phyloP scores from a whole-genome alignment of 23 red algal genomes.

The Chondrus crispus region DNA sequence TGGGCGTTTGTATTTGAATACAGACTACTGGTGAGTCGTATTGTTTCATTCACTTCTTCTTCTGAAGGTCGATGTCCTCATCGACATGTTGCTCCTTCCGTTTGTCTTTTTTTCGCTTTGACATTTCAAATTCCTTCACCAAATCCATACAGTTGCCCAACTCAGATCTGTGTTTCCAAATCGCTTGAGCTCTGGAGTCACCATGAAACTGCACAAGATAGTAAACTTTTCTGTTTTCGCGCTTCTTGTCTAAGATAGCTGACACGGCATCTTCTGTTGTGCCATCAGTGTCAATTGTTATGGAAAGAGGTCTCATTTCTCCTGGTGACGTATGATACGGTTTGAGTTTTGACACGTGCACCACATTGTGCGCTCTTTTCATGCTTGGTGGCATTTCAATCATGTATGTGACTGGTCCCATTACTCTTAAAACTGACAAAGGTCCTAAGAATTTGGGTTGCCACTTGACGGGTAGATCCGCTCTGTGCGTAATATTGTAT shows the following conservation, averaged over 20 bases:
- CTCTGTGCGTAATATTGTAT: neutral
- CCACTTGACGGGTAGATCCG: neutral
- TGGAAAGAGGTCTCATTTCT: neutral
- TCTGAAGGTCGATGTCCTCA: too few relatives aligned
- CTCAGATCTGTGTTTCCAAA: too few relatives aligned
- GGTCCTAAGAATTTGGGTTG: neutral
- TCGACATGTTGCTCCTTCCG: too few relatives aligned
- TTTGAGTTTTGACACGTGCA: neutral
- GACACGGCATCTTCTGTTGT: neutral
- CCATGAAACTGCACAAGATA: neutral
- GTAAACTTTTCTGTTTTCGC: neutral
- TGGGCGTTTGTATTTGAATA: too few relatives aligned
- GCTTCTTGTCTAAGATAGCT: neutral
- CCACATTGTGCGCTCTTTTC: neutral
- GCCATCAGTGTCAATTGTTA: neutral
- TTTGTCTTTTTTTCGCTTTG: too few relatives aligned
- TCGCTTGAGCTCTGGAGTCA: too few relatives aligned
- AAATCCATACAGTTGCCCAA: too few relatives aligned
- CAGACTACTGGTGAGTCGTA: too few relatives aligned
- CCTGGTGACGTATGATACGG: neutral
- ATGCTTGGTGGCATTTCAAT: neutral
- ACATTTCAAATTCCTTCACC: too few relatives aligned
- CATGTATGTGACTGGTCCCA: neutral
- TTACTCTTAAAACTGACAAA: neutral
- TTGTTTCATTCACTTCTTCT: too few relatives aligned